Base-by-base conservation (phyloP, 257 asterid genomes). In the Lycium barbarum region DNA sequence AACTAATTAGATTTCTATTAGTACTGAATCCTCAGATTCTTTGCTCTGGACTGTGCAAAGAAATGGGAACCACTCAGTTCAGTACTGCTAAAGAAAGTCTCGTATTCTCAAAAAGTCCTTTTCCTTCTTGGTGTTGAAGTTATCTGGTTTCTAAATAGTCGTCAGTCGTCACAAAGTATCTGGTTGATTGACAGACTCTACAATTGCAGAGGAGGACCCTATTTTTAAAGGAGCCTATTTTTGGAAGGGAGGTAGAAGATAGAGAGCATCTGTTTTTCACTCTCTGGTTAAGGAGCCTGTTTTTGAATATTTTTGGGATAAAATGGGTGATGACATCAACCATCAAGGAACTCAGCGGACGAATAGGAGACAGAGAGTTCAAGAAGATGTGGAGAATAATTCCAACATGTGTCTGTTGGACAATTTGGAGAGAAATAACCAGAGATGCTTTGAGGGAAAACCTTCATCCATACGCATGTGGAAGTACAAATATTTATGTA, bases 251-350 rank as follows among this genome's bases (percentile, higher is more conserved):
- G 33, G 33, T 67, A 67, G 7, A 13, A 38, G 22, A 36, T 38
- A 35, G 47, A 35, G 43, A 38, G 22, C 26, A 9, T 14, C 6
- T 36, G 51, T 68, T 38, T 66, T 36, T 36, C 51, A 15, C 9
- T 68, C 8, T 70, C 78, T 18, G 22, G 26, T 15, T 70, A 38
- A 17, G 78, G 33, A 38, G 15, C 78, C 78, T 70, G 7, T 4
- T 40, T 70, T 38, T 70, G 78, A 38, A 3, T 17, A 17, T 38
- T 38, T 17, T 70, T 38, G 49, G 72, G 26, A 10, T 70, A 70
- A 55, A 70, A 70, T 38, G 33, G 78, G 78, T 17, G 54, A 70
- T 70, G 78, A 70, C 22, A 70, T 70, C 54, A 17, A 70, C 54
- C 54, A 36, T 36, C n/a, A 70, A 20, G 45, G 26, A 70, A 38